Conservation (phyloP, 2,329 filamentous ascomycete species). For the Kalaharituber pfeilii region DNA sequence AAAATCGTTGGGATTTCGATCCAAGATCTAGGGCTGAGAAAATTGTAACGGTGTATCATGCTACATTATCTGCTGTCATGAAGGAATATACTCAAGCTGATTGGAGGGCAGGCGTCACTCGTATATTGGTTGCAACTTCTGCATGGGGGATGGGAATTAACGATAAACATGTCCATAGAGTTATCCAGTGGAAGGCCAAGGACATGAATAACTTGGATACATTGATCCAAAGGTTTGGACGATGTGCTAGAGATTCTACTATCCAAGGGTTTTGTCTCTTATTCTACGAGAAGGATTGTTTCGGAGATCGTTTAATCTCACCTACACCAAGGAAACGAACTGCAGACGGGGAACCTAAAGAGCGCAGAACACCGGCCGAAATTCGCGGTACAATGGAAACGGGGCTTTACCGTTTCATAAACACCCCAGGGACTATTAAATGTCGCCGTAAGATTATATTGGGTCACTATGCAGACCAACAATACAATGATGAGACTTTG, state of each 20-base stretch:
- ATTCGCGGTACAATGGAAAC: background rate
- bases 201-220: background rate
- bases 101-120: background rate
- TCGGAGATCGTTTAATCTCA: background rate
- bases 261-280: background rate
- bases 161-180: background rate
- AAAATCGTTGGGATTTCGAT: background rate
- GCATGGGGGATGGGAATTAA: background rate
- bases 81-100: background rate
- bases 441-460: background rate
- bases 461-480: background rate
- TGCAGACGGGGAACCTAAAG: background rate
- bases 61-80: background rate
- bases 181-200: background rate
- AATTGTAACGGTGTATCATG: background rate
- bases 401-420: background rate
- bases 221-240: background rate
- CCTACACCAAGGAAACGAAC: background rate
- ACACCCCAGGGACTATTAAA: background rate
- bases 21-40: background rate
- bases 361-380: background rate
- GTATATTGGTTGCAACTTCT: background rate
- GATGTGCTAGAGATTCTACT: background rate
- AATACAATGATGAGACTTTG: background rate
- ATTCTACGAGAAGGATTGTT: background rate